Evolutionary conservation across 139 green algal genomes (phyloP).

Genomic region (Chlamydomonas sphaeroides): DNA sequence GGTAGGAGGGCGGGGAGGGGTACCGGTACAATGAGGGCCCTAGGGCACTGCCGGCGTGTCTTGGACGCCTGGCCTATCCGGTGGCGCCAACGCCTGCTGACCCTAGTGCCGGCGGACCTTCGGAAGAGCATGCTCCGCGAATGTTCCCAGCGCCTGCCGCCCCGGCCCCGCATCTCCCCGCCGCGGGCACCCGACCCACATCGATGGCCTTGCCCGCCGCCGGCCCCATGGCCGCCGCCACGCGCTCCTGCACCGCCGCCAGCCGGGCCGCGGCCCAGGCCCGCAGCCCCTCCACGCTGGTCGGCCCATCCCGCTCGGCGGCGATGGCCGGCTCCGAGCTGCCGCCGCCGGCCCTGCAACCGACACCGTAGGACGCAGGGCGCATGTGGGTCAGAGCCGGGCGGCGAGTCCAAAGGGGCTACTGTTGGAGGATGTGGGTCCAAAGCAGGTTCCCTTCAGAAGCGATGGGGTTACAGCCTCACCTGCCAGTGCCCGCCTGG

Average conservation of each 20-base stretch:
- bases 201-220: neutral
- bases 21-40: neutral
- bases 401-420: neutral
- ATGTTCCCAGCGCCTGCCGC: neutral
- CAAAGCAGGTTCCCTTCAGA: too few relatives aligned
- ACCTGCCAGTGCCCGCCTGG: neutral
- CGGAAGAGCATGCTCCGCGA: neutral
- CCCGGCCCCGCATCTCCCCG: neutral
- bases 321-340: neutral
- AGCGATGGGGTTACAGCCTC: neutral
- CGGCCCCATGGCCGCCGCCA: neutral
- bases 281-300: conserved; percentile 23
- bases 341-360: too few relatives aligned
- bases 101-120: neutral
- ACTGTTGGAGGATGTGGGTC: too few relatives aligned
- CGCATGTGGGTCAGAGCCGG: too few relatives aligned
- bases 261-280: neutral
- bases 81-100: neutral
- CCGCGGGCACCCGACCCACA: neutral
- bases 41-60: neutral
- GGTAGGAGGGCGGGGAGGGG: too few relatives aligned
- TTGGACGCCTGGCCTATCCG: neutral
- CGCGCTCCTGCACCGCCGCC: conserved; percentile 7
- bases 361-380: too few relatives aligned
- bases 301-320: conserved; percentile 2